Evolutionary conservation across 192 early-diverging fungal genomes (phyloP), one percentile per base, ranked within the genome.

Genomic region (Funneliformis geosporum): DNA sequence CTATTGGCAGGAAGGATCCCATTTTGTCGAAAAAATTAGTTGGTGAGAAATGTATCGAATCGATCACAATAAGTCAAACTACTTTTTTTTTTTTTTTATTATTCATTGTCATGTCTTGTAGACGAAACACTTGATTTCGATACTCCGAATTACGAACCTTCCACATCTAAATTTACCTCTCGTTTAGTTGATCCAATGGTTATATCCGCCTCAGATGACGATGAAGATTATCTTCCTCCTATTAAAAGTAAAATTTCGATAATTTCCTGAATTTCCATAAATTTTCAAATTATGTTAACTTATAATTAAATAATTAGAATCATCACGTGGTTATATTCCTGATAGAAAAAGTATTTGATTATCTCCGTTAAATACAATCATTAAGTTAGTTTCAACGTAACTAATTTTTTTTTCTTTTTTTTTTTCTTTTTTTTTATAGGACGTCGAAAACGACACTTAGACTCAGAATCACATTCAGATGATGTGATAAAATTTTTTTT

Each of bases 171-270:
- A 55, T 55, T 21, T n/a, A 55, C 14, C 16, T 21, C 50, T 55
- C 43, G 43, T 44, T 55, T 55, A 33, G 33, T 33, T 21, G 50
- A 55, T 21, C 16, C 6, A 21, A 55, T 55, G 50, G 33, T 33
- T 33, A 33, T 33, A 33, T 55, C 16, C 6, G 50, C 16, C 0
- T 21, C 50, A 10, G 64, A 66, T 38, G 64, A 66, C 21, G 64
- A 66, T 38, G 68, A 70, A 33, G 68, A 70, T 70, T 70, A 70
- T 18, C 11, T 70, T 40, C 68, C 68, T n/a, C 68, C 68, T 42
- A n/a, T n/a, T n/a, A 70, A 40, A 70, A 40, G 64, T 66, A 66
- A 33, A 4, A 21, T 16, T 55, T 55, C 21, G 21, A 0, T 18
- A 55, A 14, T 5, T 55, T 21, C 6, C 33, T 33, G 33, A 33